phyloP scores from a whole-genome alignment of 352 stramenopile species.

The Phytophthora pisi region DNA sequence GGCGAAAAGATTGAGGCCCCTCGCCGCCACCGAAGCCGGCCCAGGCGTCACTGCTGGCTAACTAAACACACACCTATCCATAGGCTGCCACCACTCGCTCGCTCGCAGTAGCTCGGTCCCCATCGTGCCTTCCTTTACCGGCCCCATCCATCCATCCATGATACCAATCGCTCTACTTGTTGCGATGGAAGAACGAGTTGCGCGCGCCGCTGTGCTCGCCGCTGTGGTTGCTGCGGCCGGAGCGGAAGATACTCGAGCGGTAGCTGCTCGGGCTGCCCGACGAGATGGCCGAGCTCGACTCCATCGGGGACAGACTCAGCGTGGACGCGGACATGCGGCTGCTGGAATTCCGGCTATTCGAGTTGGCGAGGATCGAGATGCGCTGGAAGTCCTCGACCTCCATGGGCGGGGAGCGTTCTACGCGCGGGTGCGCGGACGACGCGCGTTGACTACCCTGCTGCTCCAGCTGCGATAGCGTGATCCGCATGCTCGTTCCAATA shows the following conservation, averaged over 20 bases:
- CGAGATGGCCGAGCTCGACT: slow-evolving; percentile 46
- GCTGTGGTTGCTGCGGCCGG: slow-evolving; percentile 45
- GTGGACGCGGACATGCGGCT: slow-evolving; percentile 55
- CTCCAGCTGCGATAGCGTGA: slow-evolving; percentile 78
- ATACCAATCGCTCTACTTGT: slow-evolving; percentile 40
- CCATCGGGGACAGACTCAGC: slow-evolving; percentile 57
- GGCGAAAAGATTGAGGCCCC: slow-evolving; percentile 25
- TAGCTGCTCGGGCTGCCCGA: slow-evolving; percentile 47
- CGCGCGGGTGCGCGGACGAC: slow-evolving; percentile 14
- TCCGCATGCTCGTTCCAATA: slow-evolving; percentile 90
- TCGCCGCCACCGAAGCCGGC: slow-evolving; percentile 24
- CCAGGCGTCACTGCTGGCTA: slow-evolving; percentile 24
- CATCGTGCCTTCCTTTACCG: slow-evolving; percentile 8
- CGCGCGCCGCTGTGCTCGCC: slow-evolving; percentile 41
- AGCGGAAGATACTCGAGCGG: slow-evolving; percentile 60
- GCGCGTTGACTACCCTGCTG: slow-evolving; percentile 19
- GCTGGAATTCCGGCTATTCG: slow-evolving; percentile 38
- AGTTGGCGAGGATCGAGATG: slow-evolving; percentile 70
- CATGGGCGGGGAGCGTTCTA: slow-evolving; percentile 47
- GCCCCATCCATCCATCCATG: not conserved
- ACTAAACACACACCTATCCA: slow-evolving; percentile 36
- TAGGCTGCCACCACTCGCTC: slow-evolving; percentile 6
- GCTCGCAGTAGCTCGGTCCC: slow-evolving; percentile 24
- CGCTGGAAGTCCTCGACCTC: slow-evolving; percentile 73
- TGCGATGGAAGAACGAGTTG: slow-evolving; percentile 72